These are phyloP conservation scores for Pinguiococcus pyrenoidosus DNA, from an alignment of 108 stramenopile genomes.

Conservation along the genomic window DNA sequence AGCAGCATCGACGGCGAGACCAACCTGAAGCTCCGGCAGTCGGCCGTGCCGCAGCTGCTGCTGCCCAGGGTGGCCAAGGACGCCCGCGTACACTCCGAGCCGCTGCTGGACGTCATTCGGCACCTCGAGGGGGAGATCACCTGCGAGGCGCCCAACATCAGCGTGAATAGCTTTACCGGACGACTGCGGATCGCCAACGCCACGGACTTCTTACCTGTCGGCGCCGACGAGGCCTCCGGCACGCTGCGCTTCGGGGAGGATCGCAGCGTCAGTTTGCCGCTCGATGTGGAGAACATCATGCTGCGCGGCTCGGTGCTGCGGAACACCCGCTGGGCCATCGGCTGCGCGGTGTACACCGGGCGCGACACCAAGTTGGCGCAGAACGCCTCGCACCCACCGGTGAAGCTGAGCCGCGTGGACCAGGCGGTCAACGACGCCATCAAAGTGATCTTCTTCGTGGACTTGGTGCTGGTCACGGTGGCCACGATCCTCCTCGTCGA, in stretches of 20 bases:
- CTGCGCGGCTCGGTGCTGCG: conserved; percentile 31
- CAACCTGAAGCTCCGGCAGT: conserved; percentile 33
- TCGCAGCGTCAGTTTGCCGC: not conserved
- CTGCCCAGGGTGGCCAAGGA: not conserved
- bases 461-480: conserved; percentile 5
- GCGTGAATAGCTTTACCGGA: conserved; percentile 27
- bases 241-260: not conserved
- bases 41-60: no score
- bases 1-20: conserved; percentile 36
- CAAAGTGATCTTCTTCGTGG: conserved; percentile 9
- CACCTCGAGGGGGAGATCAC: conserved; percentile 6
- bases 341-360: conserved; percentile 32
- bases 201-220: not conserved
- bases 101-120: not conserved
- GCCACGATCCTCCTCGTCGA: not conserved
- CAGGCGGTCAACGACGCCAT: conserved; percentile 13
- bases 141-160: conserved; percentile 34
- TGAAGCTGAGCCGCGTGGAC: conserved; percentile 8
- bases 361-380: conserved; percentile 24
- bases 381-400: conserved; percentile 10
- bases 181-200: conserved; percentile 10
- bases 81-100: not conserved
- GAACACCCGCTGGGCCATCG: conserved; percentile 29
- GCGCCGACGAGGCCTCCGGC: not conserved
- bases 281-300: conserved; percentile 15